Conservation (phyloP, 352 stramenopile genomes). For the Heterotrichella gracilis region DNA sequence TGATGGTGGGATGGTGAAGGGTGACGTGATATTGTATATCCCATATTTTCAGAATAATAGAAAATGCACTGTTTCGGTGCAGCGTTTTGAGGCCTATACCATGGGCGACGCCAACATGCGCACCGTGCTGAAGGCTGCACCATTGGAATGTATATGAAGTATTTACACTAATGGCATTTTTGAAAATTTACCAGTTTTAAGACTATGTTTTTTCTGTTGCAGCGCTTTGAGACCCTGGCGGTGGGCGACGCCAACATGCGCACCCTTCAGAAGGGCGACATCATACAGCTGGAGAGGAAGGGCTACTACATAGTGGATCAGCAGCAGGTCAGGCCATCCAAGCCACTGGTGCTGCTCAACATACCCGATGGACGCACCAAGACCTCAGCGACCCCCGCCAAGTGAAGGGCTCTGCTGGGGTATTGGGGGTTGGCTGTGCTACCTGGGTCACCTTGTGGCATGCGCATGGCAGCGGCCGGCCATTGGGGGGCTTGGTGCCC, state of each 20-base stretch:
- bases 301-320: constrained; percentile 74
- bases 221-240: constrained; percentile 28
- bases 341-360: constrained; percentile 81
- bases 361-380: constrained; percentile 85
- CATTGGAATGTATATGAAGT: too few relatives aligned
- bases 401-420: too few relatives aligned
- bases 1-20: too few relatives aligned
- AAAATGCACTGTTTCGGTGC: background rate
- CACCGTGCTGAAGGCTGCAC: constrained; percentile 52
- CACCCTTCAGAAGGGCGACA: constrained; percentile 55
- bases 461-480: too few relatives aligned
- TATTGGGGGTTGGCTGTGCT: too few relatives aligned
- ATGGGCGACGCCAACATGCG: constrained; percentile 71
- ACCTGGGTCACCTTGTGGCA: too few relatives aligned
- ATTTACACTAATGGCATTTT: background rate
- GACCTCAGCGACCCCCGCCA: too few relatives aligned
- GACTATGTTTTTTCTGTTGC: constrained; percentile 12
- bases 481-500: too few relatives aligned
- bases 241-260: constrained; percentile 71
- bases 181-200: constrained; percentile 14
- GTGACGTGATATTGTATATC: background rate
- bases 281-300: constrained; percentile 87
- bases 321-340: constrained; percentile 32
- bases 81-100: constrained; percentile 28
- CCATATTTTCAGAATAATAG: constrained; percentile 13